Evolutionary conservation across 2,329 filamentous ascomycete genomes (phyloP).

Genomic region (Fusarium abutilonis): DNA sequence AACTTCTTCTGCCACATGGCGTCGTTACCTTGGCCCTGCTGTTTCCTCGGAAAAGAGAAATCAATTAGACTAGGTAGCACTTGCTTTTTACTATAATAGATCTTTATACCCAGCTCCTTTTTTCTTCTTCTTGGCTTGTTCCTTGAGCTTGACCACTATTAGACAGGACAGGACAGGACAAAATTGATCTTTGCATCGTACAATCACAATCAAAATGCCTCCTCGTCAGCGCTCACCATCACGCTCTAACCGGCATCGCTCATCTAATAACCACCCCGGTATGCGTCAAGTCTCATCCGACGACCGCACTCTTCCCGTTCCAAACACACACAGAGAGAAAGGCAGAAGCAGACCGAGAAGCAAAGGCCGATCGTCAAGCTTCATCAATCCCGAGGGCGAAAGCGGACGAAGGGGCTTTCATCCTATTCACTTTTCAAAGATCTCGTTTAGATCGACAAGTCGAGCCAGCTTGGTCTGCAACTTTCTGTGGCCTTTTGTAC

Average conservation of each 20-base stretch:
- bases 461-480: slow-evolving; percentile 59
- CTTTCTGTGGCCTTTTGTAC: slow-evolving; percentile 61
- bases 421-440: slow-evolving; percentile 55
- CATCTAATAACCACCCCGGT: slow-evolving; percentile 21
- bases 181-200: slow-evolving; percentile 7
- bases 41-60: slow-evolving; percentile 3
- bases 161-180: not conserved
- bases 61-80: not conserved
- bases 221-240: slow-evolving; percentile 32
- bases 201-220: slow-evolving; percentile 12
- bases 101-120: slow-evolving; percentile 3
- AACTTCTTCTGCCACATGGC: slow-evolving; percentile 13
- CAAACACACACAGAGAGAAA: slow-evolving; percentile 41
- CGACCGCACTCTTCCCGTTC: slow-evolving; percentile 40
- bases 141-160: no score
- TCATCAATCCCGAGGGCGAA: slow-evolving; percentile 52
- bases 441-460: slow-evolving; percentile 57
- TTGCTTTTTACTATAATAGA: not conserved
- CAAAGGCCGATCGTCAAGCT: slow-evolving; percentile 14
- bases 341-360: slow-evolving; percentile 8
- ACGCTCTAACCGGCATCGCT: slow-evolving; percentile 32
- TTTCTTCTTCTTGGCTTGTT: not conserved
- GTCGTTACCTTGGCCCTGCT: not conserved
- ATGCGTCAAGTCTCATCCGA: slow-evolving; percentile 22
- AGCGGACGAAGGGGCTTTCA: slow-evolving; percentile 58